Evolutionary conservation across 768 basidiomycete species (phyloP).

Genomic region (Gyrodon lividus): DNA sequence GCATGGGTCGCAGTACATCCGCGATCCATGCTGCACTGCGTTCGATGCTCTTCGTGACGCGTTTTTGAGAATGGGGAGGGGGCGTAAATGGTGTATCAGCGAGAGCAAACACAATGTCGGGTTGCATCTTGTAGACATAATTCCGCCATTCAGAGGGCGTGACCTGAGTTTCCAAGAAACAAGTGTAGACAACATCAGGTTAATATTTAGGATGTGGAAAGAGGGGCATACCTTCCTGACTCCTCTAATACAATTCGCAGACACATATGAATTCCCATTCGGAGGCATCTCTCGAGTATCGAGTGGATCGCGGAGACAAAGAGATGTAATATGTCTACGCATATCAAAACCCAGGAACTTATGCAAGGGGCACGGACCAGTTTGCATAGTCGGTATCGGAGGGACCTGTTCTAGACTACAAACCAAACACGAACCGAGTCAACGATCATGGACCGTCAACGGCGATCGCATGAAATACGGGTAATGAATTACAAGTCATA

Average conservation of each 20-base stretch:
- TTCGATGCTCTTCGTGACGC: conserved; percentile 73
- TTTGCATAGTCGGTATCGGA: conserved; percentile 62
- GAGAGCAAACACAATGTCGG: conserved; percentile 72
- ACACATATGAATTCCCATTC: conserved; percentile 59
- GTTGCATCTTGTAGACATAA: conserved; percentile 51
- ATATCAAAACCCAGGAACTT: conserved; percentile 57
- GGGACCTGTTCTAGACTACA: conserved; percentile 62
- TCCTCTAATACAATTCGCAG: conserved; percentile 62
- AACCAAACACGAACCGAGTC: neutral
- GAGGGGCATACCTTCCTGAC: conserved; percentile 59
- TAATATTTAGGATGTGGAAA: neutral
- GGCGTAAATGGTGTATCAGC: conserved; percentile 66
- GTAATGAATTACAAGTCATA: conserved; percentile 11
- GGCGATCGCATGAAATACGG: neutral
- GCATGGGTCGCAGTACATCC: conserved; percentile 43
- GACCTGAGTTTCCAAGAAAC: conserved; percentile 45
- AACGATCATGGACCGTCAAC: neutral
- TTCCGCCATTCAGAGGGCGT: conserved; percentile 53
- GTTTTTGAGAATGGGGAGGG: conserved; percentile 73
- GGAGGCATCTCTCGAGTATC: conserved; percentile 70
- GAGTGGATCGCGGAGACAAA: conserved; percentile 64
- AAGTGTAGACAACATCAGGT: conserved; percentile 1
- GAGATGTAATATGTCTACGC: conserved; percentile 48
- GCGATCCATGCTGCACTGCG: conserved; percentile 65
- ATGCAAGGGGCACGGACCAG: conserved; percentile 57